These are phyloP conservation scores for Teratosphaeria epicoccoides DNA, from an alignment of 2,329 filamentous ascomycete species.

Conservation along the genomic window DNA sequence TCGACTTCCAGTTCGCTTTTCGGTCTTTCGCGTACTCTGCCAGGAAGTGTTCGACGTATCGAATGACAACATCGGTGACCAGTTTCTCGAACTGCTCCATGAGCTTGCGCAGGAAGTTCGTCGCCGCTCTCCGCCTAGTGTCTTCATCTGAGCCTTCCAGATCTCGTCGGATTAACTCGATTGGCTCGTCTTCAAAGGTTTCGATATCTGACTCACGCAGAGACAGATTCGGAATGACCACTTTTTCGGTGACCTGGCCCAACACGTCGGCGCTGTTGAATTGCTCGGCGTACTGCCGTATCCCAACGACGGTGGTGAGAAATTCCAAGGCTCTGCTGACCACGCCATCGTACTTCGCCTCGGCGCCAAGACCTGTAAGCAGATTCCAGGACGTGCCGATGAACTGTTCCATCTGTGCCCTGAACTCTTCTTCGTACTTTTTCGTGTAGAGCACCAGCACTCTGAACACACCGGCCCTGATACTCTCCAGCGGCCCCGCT, in stretches of 20 bases:
- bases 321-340: slow-evolving; percentile 94
- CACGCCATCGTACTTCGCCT: slow-evolving; percentile 87
- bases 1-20: slow-evolving; percentile 77
- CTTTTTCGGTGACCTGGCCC: slow-evolving; percentile 85
- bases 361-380: slow-evolving; percentile 71
- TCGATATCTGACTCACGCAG: slow-evolving; percentile 89
- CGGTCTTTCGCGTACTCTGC: slow-evolving; percentile 58
- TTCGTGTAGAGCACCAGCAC: slow-evolving; percentile 79
- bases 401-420: slow-evolving; percentile 67
- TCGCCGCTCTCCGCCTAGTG: slow-evolving; percentile 81
- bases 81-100: slow-evolving; percentile 78
- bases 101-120: slow-evolving; percentile 82
- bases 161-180: slow-evolving; percentile 93
- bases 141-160: slow-evolving; percentile 94
- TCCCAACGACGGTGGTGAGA: slow-evolving; percentile 75
- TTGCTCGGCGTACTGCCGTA: slow-evolving; percentile 63
- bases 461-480: slow-evolving; percentile 91
- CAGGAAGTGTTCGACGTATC: slow-evolving; percentile 80
- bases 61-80: slow-evolving; percentile 77
- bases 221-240: slow-evolving; percentile 85
- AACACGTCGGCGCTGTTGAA: slow-evolving; percentile 78
- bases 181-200: slow-evolving; percentile 95
- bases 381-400: slow-evolving; percentile 85
- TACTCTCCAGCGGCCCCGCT: slow-evolving; percentile 69
- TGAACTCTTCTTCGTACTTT: slow-evolving; percentile 94